Evolutionary conservation across 345 rosid genomes (phyloP).

Genomic region (Murraya paniculata): DNA sequence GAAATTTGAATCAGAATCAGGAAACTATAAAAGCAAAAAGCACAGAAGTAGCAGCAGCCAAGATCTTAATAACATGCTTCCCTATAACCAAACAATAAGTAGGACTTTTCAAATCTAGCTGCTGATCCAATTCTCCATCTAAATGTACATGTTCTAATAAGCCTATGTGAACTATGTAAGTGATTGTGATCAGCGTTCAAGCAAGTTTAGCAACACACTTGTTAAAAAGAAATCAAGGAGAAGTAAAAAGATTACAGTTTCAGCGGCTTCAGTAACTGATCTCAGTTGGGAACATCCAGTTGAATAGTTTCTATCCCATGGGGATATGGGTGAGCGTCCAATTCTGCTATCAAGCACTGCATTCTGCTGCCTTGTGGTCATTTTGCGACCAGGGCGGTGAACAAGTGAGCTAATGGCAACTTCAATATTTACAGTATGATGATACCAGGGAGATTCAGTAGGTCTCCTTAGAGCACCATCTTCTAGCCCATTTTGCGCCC

Average conservation of each 20-base stretch:
- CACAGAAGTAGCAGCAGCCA: too few relatives aligned
- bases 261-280: conserved; percentile 20
- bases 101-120: too few relatives aligned
- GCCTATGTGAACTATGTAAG: not conserved
- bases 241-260: conserved; percentile 14
- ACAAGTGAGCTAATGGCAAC: not conserved
- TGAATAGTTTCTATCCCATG: conserved; percentile 18
- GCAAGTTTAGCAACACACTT: not conserved
- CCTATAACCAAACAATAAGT: too few relatives aligned
- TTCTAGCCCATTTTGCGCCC: not conserved
- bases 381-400: conserved; percentile 3
- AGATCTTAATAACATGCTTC: too few relatives aligned
- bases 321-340: conserved; percentile 10
- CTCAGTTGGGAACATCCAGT: conserved; percentile 20
- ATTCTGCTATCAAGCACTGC: conserved; percentile 15
- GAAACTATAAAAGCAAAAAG: too few relatives aligned
- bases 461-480: not conserved
- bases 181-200: not conserved
- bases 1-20: too few relatives aligned
- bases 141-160: not conserved
- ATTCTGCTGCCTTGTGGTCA: not conserved
- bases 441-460: not conserved
- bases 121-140: not conserved
- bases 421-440: not conserved
- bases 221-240: not conserved